phyloP scores from a whole-genome alignment of 2,329 filamentous ascomycete genomes.

The Claviceps sp. region DNA sequence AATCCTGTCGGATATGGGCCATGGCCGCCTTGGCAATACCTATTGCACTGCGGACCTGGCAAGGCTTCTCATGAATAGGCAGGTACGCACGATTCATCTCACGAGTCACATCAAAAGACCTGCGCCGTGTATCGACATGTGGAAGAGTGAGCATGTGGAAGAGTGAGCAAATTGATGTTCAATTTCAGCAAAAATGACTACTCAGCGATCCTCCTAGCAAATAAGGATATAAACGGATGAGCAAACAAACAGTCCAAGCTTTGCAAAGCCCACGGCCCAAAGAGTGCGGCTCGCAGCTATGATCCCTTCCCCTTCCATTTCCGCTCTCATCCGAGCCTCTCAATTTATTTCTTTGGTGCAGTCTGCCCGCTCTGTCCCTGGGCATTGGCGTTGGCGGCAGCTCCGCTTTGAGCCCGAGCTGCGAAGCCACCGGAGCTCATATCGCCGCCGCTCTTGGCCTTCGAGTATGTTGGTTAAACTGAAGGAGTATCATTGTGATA shows the following conservation, averaged over 20 bases:
- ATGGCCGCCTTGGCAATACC: too few relatives aligned
- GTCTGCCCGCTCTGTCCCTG: background rate
- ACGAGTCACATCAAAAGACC: too few relatives aligned
- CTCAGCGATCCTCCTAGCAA: background rate
- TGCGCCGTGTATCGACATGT: too few relatives aligned
- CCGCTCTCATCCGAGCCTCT: too few relatives aligned
- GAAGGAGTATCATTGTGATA: background rate
- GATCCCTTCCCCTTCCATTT: background rate
- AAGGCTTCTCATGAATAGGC: too few relatives aligned
- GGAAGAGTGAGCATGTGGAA: too few relatives aligned
- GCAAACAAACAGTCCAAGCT: background rate
- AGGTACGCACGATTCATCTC: too few relatives aligned
- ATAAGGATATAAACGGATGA: background rate
- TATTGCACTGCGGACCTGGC: too few relatives aligned
- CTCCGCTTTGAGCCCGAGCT: background rate
- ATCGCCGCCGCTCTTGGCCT: background rate
- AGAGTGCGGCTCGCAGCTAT: background rate
- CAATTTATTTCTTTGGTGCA: too few relatives aligned
- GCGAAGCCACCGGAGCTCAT: background rate
- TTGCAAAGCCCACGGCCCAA: background rate
- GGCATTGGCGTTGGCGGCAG: background rate
- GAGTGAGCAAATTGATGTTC: too few relatives aligned
- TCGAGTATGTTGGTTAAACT: background rate
- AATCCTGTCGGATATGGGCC: too few relatives aligned
- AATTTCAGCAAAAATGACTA: too few relatives aligned